Conservation (phyloP, 2,329 filamentous ascomycete genomes). For the Blastomyces silverae region DNA sequence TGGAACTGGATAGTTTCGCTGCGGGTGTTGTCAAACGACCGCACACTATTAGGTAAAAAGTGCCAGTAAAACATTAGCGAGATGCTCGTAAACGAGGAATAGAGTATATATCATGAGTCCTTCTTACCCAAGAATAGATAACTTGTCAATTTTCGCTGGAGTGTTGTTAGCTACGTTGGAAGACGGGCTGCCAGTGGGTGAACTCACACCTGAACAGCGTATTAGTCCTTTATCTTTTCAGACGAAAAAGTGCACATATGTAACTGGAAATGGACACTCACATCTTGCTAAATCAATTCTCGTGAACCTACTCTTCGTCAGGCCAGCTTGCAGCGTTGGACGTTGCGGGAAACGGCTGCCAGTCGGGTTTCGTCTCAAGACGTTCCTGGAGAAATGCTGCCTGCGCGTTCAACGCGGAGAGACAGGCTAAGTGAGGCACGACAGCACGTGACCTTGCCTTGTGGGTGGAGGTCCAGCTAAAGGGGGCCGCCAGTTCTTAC, state of each 20-base stretch:
- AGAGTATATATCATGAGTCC: neutral
- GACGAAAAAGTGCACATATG: neutral
- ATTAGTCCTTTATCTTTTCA: conserved; percentile 8
- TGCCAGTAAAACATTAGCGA: conserved; percentile 4
- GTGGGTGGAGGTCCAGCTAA: too few relatives aligned
- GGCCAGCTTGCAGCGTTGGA: neutral
- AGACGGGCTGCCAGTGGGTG: neutral
- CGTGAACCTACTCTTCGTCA: neutral
- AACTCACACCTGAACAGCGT: conserved; percentile 20
- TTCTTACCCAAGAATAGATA: conserved; percentile 68
- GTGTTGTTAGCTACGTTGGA: conserved; percentile 1
- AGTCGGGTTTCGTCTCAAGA: neutral
- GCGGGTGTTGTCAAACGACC: conserved; percentile 73
- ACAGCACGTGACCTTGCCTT: conserved; percentile 9
- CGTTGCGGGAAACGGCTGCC: neutral
- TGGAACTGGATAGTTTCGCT: conserved; percentile 80
- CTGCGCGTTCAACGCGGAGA: conserved; percentile 10
- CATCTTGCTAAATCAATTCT: conserved; percentile 15
- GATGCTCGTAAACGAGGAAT: neutral
- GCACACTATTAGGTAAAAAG: conserved; percentile 47
- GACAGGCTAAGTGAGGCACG: neutral
- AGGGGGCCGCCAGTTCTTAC: too few relatives aligned
- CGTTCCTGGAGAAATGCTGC: neutral
- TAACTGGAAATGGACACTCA: conserved; percentile 11
- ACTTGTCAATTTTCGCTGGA: conserved; percentile 76